A percentile compares a stretch with the other conserved stretches of the same genome.
Conservation (phyloP, 2,329 filamentous ascomycete species). For the Chalaropsis ovoidea region DNA sequence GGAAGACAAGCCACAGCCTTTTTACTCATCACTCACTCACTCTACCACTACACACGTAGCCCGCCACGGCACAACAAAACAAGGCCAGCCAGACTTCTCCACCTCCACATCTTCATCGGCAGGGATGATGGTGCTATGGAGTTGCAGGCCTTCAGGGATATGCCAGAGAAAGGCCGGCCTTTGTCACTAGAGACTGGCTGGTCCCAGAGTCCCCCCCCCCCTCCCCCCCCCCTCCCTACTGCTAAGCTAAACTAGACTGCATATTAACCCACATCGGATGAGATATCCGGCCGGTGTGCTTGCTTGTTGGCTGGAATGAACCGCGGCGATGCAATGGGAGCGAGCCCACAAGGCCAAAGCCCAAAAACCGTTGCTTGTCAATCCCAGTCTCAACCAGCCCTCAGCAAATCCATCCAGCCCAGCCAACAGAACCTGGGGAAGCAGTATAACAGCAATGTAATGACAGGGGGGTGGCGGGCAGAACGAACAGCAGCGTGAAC, state of each 20-base stretch:
- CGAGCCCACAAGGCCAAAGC: neutral
- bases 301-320: neutral
- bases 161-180: no score
- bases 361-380: neutral
- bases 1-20: no score
- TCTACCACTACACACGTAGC: no score
- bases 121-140: neutral
- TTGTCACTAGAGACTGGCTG: no score
- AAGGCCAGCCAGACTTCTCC: neutral
- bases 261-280: slow-evolving; percentile 10
- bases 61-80: no score
- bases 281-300: neutral
- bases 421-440: slow-evolving; percentile 10
- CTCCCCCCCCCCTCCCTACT: neutral
- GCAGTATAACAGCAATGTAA: neutral
- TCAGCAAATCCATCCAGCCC: neutral
- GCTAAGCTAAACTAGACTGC: neutral
- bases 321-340: neutral
- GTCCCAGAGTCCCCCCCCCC: no score
- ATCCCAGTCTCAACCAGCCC: neutral
- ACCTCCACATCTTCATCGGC: neutral
- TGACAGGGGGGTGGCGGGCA: neutral
- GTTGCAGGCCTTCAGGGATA: neutral
- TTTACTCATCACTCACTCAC: no score
- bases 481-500: neutral